phyloP scores from a whole-genome alignment of 257 asterid species.

The Sherardia arvensis region DNA sequence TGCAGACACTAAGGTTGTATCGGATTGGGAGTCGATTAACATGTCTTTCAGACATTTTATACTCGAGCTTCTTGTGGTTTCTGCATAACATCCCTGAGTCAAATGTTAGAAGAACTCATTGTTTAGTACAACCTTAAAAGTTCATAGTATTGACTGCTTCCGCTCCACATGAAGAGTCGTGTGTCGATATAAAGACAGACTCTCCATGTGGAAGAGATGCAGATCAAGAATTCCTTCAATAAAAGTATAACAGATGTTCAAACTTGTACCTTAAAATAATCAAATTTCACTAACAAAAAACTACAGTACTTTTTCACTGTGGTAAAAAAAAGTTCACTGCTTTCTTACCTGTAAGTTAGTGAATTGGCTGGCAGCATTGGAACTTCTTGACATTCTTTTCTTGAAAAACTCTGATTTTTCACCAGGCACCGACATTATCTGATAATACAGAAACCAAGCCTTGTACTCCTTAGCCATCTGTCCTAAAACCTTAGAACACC shows the following conservation, averaged over 20 bases:
- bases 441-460: constrained; percentile 82
- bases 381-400: constrained; percentile 2
- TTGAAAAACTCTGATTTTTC: constrained; percentile 14
- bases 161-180: too few species aligned
- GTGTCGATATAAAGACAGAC: too few species aligned
- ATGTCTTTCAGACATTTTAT: constrained; percentile 65
- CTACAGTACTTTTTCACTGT: background rate
- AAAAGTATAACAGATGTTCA: too few species aligned
- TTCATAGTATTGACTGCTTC: too few species aligned
- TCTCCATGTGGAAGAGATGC: too few species aligned
- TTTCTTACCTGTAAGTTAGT: constrained; percentile 5
- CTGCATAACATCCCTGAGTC: constrained; percentile 14
- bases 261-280: too few species aligned
- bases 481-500: constrained; percentile 38
- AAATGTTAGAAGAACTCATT: constrained; percentile 13
- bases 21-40: constrained; percentile 60
- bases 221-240: too few species aligned
- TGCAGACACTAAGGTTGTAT: constrained; percentile 29
- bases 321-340: background rate
- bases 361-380: background rate
- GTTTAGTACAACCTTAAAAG: constrained; percentile 1
- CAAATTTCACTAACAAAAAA: background rate
- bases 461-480: constrained; percentile 54
- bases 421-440: constrained; percentile 46
- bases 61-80: constrained; percentile 27